Evolutionary conservation across 1,139 yeast genomes (phyloP).

Genomic region (Saccharomyces pastorianus): DNA sequence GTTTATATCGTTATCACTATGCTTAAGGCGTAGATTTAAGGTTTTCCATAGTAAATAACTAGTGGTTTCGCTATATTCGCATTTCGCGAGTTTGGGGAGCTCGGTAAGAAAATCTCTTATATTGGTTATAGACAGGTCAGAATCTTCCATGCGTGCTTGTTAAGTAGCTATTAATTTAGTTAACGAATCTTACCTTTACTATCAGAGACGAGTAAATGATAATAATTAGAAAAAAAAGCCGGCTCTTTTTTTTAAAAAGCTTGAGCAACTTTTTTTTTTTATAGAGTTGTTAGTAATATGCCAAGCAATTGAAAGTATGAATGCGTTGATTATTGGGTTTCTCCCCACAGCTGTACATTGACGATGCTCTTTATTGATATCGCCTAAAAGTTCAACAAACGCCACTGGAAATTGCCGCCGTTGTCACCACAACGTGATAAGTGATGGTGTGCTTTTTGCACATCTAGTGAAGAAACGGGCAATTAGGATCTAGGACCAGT

Average conservation of each 20-base stretch:
- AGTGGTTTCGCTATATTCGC: constrained; percentile 20
- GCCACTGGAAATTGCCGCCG: constrained; percentile 1
- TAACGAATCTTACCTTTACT: not conserved
- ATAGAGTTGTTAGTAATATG: not conserved
- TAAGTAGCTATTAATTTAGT: not conserved
- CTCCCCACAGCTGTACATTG: not conserved
- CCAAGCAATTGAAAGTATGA: not conserved
- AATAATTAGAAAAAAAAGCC: not conserved
- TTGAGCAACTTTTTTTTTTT: not conserved
- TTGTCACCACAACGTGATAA: not conserved
- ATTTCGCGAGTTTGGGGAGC: constrained; percentile 21
- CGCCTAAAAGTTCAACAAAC: not conserved
- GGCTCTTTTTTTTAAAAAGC: not conserved
- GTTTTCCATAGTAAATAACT: constrained; percentile 27
- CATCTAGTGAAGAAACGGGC: not conserved
- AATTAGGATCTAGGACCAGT: not conserved
- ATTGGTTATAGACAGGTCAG: constrained; percentile 6
- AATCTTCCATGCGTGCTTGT: not conserved
- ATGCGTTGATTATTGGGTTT: not conserved
- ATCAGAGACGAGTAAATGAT: not conserved
- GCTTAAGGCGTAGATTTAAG: constrained; percentile 13
- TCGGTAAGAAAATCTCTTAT: constrained; percentile 18
- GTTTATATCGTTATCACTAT: constrained; percentile 12
- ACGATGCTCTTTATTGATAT: not conserved
- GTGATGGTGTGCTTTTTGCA: not conserved